Evolutionary conservation across 2,329 filamentous ascomycete genomes (phyloP).

Genomic region (Penicillium sp.): DNA sequence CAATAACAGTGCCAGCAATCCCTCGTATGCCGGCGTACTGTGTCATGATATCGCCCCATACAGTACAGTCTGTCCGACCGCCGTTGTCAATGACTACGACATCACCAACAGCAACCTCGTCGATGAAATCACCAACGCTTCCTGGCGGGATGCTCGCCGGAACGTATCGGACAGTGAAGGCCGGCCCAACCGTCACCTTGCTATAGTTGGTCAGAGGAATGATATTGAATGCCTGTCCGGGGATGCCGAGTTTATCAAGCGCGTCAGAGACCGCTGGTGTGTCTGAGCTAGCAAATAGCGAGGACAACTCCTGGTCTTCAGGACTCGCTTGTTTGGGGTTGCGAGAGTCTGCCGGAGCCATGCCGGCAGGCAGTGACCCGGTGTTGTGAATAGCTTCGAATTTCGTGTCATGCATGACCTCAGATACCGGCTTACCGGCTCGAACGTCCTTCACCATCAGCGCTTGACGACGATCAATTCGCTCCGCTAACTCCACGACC

Average conservation of each 20-base stretch:
- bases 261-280: constrained; percentile 27
- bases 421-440: constrained; percentile 18
- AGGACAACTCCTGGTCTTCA: constrained; percentile 21
- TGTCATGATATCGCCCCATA: constrained; percentile 45
- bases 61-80: constrained; percentile 40
- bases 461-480: constrained; percentile 19
- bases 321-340: constrained; percentile 13
- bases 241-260: constrained; percentile 27
- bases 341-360: no score
- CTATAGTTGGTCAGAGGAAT: constrained; percentile 31
- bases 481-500: constrained; percentile 17
- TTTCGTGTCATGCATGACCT: constrained; percentile 26
- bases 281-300: constrained; percentile 22
- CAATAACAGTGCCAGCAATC: constrained; percentile 39
- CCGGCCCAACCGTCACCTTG: constrained; percentile 36
- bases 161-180: constrained; percentile 39
- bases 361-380: no score
- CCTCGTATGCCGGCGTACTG: constrained; percentile 37
- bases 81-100: constrained; percentile 40
- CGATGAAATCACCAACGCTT: constrained; percentile 40
- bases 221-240: constrained; percentile 22
- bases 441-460: constrained; percentile 25
- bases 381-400: constrained; percentile 21
- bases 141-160: constrained; percentile 24
- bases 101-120: constrained; percentile 36